These are phyloP conservation scores for Cucurbita maxima DNA, from an alignment of 306 rosid genomes.

Conservation along the genomic window DNA sequence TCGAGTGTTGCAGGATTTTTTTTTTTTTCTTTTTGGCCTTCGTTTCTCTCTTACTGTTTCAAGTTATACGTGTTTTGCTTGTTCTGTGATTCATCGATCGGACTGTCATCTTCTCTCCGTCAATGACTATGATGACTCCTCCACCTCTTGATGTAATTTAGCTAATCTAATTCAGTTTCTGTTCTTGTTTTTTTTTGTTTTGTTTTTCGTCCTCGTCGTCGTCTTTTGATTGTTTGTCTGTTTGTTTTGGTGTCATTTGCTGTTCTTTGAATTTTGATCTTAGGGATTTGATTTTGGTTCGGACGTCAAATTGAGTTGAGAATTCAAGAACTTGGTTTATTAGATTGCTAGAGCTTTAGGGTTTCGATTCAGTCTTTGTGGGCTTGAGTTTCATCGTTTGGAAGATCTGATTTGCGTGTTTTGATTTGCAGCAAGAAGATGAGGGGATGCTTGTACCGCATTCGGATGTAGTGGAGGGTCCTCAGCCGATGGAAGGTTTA, in stretches of 20 bases:
- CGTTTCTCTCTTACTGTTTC: constrained; percentile 8
- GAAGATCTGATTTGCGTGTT: constrained; percentile 20
- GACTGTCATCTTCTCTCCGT: constrained; percentile 13
- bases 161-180: constrained; percentile 2
- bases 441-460: constrained; percentile 53
- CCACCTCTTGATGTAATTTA: constrained; percentile 31
- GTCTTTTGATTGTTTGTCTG: not conserved
- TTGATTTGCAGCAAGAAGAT: constrained; percentile 35
- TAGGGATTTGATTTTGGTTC: constrained; percentile 8
- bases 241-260: constrained; percentile 1
- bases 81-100: constrained; percentile 39
- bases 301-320: constrained; percentile 8
- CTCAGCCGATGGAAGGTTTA: constrained; percentile 56
- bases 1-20: constrained; percentile 9
- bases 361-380: constrained; percentile 22
- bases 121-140: constrained; percentile 48
- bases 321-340: constrained; percentile 6
- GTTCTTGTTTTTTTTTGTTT: not conserved
- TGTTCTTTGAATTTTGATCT: constrained; percentile 15
- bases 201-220: not conserved
- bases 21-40: not conserved
- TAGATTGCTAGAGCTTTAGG: constrained; percentile 19
- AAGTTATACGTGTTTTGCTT: constrained; percentile 1
- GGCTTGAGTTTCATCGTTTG: constrained; percentile 25
- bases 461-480: constrained; percentile 41